phyloP scores from a whole-genome alignment of 192 early-diverging fungal genomes.

The Coemansia guatemalensis region DNA sequence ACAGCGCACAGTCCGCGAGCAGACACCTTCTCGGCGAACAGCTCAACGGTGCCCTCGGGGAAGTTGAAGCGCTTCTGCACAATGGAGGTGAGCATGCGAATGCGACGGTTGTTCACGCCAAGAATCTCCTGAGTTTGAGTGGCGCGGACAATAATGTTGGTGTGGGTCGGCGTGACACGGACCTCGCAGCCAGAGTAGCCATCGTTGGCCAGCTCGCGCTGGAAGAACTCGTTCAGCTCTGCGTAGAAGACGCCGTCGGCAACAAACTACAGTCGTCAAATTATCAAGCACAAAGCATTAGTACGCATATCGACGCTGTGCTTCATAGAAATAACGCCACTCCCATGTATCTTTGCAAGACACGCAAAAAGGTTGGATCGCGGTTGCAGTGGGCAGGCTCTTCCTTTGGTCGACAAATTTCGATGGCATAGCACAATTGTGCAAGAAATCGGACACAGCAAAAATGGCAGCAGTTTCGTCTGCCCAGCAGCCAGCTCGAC shows the following conservation, averaged over 20 bases:
- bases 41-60: slow-evolving; percentile 96
- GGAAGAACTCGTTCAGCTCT: slow-evolving; percentile 99
- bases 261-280: slow-evolving; percentile 73
- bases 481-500: too few relatives aligned
- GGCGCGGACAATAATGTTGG: slow-evolving; percentile 99
- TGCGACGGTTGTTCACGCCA: slow-evolving; percentile 97
- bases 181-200: slow-evolving; percentile 99
- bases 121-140: slow-evolving; percentile 98
- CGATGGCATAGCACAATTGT: too few relatives aligned
- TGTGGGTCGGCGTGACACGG: slow-evolving; percentile 97
- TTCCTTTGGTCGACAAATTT: too few relatives aligned
- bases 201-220: slow-evolving; percentile 93
- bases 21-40: slow-evolving; percentile 97
- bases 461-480: too few relatives aligned
- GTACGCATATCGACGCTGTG: too few relatives aligned
- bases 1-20: slow-evolving; percentile 97
- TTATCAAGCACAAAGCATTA: too few relatives aligned
- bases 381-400: too few relatives aligned
- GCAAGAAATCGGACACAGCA: too few relatives aligned
- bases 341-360: too few relatives aligned
- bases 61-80: slow-evolving; percentile 99
- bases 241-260: slow-evolving; percentile 99
- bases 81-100: slow-evolving; percentile 95
- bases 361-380: too few relatives aligned
- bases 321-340: too few relatives aligned